Base-by-base conservation (phyloP, 1,284 basidiomycete genomes). In the Fistulina hepatica region DNA sequence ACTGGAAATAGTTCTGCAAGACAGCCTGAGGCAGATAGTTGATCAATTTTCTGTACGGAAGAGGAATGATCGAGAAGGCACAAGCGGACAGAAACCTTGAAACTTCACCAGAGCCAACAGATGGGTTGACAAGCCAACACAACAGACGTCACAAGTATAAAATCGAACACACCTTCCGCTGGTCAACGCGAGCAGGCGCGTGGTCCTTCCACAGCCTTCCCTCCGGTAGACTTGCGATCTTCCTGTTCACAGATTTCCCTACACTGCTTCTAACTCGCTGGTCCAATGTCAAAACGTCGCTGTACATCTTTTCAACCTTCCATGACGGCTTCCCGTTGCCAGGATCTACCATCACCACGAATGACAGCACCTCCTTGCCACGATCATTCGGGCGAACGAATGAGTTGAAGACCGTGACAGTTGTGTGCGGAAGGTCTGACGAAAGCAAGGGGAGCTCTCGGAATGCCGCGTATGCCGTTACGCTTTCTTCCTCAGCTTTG, bases 191-290 rank as follows among this genome's bases (percentile, higher is more conserved):
- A 37, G 88, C 88, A 9, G 94, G 93, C 2, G 93, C 93, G 58
- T 95, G 90, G 60, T 97, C 94, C 57, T 81, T 93, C 83, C 94
- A 97, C 7, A 95, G 66, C 57, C 81, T 83, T 37, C 86, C 85
- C 55, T 98, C 94, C 2, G 94, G 94, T 40, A 98, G 58, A 31
- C 65, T 69, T 15, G 72, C 76, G 38, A 97, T 76, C 59, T 77
- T 86, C 63, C 89, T 86, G 19, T 71, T 70, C 33, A 82, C 67
- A 48, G 72, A 75, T 54, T 73, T 80, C 3, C 67, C 81, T 44
- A 85, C 81, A 42, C 68, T 71, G 50, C 67, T 56, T 53, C 80
- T 61, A 49, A 81, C 60, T 42, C 81, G 59, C 52, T 76, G 64
- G 52, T 98, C 94, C 34, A 98, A 67, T 32, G 73, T 76, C 22